Conservation (phyloP, 1,284 basidiomycete genomes). For the Heimioporus punctisporus region DNA sequence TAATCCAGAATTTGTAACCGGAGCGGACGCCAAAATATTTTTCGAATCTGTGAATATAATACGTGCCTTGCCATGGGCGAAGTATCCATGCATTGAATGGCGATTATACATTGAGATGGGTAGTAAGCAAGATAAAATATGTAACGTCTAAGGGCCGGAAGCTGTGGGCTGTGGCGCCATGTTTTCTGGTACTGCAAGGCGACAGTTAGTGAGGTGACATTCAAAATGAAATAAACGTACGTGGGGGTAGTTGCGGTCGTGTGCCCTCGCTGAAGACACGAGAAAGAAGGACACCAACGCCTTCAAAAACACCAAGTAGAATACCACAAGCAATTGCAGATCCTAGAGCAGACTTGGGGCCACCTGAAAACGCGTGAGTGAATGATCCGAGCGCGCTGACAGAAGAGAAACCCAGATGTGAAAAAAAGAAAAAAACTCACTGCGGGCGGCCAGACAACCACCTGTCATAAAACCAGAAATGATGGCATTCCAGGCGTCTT, state of each 20-base stretch:
- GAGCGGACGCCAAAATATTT: background rate
- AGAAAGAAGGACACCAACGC: slow-evolving; percentile 88
- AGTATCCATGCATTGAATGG: slow-evolving; percentile 37
- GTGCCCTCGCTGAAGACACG: slow-evolving; percentile 85
- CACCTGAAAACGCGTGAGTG: slow-evolving; percentile 56
- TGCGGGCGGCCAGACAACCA: slow-evolving; percentile 92
- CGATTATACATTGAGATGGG: slow-evolving; percentile 40
- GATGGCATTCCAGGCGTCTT: slow-evolving; percentile 99
- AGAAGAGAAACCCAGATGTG: background rate
- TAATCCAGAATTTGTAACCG: background rate
- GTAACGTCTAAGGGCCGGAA: slow-evolving; percentile 30
- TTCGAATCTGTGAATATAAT: background rate
- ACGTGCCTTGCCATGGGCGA: slow-evolving; percentile 27
- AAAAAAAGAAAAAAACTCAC: slow-evolving; percentile 64
- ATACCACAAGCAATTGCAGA: slow-evolving; percentile 97
- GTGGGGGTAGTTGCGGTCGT: slow-evolving; percentile 62
- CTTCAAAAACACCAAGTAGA: slow-evolving; percentile 95
- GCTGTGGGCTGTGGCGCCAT: slow-evolving; percentile 29
- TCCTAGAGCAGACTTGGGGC: slow-evolving; percentile 88
- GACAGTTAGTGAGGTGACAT: background rate
- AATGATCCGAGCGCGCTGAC: background rate
- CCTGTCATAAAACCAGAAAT: slow-evolving; percentile 99
- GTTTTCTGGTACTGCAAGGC: slow-evolving; percentile 29
- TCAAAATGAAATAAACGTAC: slow-evolving; percentile 14
- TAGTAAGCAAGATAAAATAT: slow-evolving; percentile 32